Conservation (phyloP, 2,329 filamentous ascomycete species). For the Sordariomycetes sp. region DNA sequence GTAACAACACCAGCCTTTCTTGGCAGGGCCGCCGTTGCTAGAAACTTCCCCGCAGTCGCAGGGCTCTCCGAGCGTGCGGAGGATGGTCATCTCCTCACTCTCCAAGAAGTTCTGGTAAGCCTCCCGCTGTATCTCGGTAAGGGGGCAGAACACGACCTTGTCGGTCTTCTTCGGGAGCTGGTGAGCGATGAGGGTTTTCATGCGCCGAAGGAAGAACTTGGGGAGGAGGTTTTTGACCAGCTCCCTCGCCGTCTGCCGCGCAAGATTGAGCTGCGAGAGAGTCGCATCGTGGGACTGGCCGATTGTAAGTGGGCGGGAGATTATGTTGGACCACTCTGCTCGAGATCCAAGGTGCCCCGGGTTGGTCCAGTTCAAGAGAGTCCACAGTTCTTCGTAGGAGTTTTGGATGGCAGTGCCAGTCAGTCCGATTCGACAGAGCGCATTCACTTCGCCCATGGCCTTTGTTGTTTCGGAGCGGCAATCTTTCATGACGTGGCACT, state of each 20-base stretch:
- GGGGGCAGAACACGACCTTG: constrained; percentile 85
- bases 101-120: constrained; percentile 75
- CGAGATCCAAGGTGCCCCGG: constrained; percentile 59
- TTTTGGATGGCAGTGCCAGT: constrained; percentile 97
- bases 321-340: constrained; percentile 66
- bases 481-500: constrained; percentile 86
- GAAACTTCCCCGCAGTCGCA: constrained; percentile 61
- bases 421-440: constrained; percentile 82
- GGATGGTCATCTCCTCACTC: constrained; percentile 56
- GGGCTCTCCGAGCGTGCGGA: constrained; percentile 54
- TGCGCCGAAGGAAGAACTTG: constrained; percentile 79
- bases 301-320: constrained; percentile 69
- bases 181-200: constrained; percentile 85
- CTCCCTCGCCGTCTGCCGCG: constrained; percentile 71
- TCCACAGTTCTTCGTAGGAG: constrained; percentile 96
- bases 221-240: constrained; percentile 82
- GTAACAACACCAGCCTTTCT: constrained; percentile 72
- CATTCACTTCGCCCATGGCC: constrained; percentile 83
- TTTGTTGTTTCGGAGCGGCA: constrained; percentile 64
- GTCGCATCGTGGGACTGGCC: constrained; percentile 93
- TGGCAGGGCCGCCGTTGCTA: constrained; percentile 5
- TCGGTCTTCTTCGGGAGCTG: constrained; percentile 94
- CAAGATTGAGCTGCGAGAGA: constrained; percentile 66
- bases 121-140: constrained; percentile 68
- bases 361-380: constrained; percentile 90